These are phyloP conservation scores for Pseudonitzschia multistriata DNA, from an alignment of 108 stramenopile genomes.

Conservation along the genomic window DNA sequence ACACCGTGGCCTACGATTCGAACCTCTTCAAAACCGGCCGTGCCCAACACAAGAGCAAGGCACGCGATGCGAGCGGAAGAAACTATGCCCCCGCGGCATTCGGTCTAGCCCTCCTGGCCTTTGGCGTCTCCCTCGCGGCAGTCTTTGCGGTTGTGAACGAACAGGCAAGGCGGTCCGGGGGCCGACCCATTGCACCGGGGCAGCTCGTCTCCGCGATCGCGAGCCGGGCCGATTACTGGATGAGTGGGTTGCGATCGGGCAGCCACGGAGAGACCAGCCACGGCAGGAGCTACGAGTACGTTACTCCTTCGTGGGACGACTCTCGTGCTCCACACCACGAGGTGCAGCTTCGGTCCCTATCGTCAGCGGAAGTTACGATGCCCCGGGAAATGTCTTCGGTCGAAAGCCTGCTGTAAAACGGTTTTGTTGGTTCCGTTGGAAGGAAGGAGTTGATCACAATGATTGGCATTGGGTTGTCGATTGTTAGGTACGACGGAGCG, in stretches of 20 bases:
- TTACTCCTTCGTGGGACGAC: background rate
- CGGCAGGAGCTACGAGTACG: background rate
- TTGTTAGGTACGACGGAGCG: too few species aligned
- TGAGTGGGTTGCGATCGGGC: background rate
- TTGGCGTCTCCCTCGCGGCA: background rate
- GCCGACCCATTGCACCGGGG: background rate
- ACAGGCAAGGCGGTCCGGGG: background rate
- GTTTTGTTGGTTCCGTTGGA: too few species aligned
- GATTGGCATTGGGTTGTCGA: too few species aligned
- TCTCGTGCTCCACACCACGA: background rate
- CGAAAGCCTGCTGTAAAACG: background rate
- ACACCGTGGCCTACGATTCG: background rate
- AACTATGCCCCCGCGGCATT: background rate
- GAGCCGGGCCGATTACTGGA: conserved; percentile 4
- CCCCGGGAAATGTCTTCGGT: background rate
- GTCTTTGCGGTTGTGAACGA: background rate
- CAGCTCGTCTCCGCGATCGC: background rate
- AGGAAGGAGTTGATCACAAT: too few species aligned
- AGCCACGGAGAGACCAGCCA: background rate
- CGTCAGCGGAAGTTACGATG: background rate
- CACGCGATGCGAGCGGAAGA: too few species aligned
- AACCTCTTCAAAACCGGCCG: background rate
- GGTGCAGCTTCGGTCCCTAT: background rate
- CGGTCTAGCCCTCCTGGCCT: background rate
- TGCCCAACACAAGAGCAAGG: background rate